Base-by-base conservation (phyloP, 805 yeast species). In the Zygosaccharomyces kombuchaensis region DNA sequence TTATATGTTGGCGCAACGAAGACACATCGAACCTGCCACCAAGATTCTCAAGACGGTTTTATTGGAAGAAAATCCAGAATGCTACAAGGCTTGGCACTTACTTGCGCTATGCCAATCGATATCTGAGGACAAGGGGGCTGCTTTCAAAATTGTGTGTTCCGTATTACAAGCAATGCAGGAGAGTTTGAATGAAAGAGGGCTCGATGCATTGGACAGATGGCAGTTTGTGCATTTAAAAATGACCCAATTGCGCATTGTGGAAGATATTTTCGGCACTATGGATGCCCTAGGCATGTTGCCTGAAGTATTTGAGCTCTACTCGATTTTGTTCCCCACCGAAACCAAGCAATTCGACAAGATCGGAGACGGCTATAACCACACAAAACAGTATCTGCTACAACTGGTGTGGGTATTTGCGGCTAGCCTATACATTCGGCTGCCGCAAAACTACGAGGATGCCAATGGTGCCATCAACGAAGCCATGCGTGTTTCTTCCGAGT, bases 381-480 rank as follows among this genome's bases (percentile, higher is more conserved):
- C 58, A 1, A 50, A 51, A 12, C 78, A 73, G 35, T 65, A 68
- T 37, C 56, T 79, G 8, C 59, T 81, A 37, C 87, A 82, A 55
- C 71, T 72, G 27, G 58, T 87, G 19, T 89, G 96, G 96, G 61
- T 89, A 40, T 78, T 88, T 77, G 74, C 87, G 0, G 74, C 88
- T 0, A 73, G 75, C 30, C 66, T 87, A 22, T 88, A 87, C 59
- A 67, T 76, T 55, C 75, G 77, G 47, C 14, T 47, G 0, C 45
- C 46, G 9, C 81, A 77, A 1, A 62, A 77, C 32, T 51, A 67
- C 1, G 73, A 69, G 2, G 95, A 87, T 43, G 80, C 90, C 1
- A 81, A 80, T 55, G 80, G 76, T 47, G 83, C 95, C 38, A 73
- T 88, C 4, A 72, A 75, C 6, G 96, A 88, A 62, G 87, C 95